Percentiles rank a stretch among this genome's conserved stretches.
Evolutionary conservation across 768 basidiomycete genomes (phyloP).

Genomic region (Sarcodon sp.): DNA sequence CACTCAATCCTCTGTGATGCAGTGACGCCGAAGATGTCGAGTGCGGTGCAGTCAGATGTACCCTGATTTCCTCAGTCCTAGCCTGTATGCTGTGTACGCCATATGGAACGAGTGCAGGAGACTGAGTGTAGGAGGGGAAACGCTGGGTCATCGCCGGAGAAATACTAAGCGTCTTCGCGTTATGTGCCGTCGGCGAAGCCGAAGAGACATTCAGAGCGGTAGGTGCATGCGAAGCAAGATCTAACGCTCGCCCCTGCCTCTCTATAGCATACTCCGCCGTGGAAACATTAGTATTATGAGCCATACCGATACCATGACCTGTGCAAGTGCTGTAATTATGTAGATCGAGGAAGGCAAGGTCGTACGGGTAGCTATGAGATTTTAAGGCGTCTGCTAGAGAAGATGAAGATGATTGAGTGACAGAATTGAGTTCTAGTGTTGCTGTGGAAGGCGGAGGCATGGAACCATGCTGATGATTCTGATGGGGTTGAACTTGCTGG

Average conservation of each 20-base stretch:
- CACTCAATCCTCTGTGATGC: conserved; percentile 40
- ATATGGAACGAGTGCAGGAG: too few relatives aligned
- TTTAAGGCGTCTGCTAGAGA: conserved; percentile 14
- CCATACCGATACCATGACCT: not conserved
- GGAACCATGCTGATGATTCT: not conserved
- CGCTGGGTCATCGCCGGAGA: conserved; percentile 18
- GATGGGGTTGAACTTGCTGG: not conserved
- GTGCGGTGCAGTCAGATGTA: conserved; percentile 1
- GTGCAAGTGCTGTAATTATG: conserved; percentile 41
- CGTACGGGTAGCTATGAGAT: conserved; percentile 22
- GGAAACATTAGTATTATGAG: not conserved
- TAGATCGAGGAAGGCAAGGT: conserved; percentile 59
- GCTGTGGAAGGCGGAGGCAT: conserved; percentile 4
- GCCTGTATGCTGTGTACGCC: too few relatives aligned
- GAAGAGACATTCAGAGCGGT: conserved; percentile 6
- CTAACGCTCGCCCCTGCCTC: conserved; percentile 36
- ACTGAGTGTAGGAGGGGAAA: conserved; percentile 2
- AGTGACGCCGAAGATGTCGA: not conserved
- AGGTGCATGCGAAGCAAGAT: conserved; percentile 21
- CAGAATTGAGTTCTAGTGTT: not conserved
- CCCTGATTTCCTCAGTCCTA: too few relatives aligned
- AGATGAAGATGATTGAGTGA: not conserved
- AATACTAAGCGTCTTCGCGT: conserved; percentile 17
- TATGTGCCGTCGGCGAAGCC: conserved; percentile 7
- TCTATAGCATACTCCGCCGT: conserved; percentile 10